Percentiles rank a stretch among this genome's conserved stretches.
Evolutionary conservation across 2,329 filamentous ascomycete genomes (phyloP).

Genomic region (Fusarium cicatricum): DNA sequence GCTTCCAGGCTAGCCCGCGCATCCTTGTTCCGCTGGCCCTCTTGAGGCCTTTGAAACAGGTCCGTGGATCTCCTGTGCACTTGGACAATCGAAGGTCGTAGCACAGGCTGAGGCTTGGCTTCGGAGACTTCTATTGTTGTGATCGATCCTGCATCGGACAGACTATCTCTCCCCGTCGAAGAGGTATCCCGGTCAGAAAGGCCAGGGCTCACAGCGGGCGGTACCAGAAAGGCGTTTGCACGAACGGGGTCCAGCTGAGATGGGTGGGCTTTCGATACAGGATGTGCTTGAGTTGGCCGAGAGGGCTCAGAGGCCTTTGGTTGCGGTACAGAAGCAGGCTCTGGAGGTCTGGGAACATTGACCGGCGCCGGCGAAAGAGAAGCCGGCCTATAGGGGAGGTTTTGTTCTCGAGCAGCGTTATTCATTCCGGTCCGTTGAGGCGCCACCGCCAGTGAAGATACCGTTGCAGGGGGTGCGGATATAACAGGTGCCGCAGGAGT

Average conservation of each 20-base stretch:
- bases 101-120: slow-evolving; percentile 37
- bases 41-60: slow-evolving; percentile 24
- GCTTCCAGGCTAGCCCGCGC: slow-evolving; percentile 15
- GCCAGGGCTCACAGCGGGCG: slow-evolving; percentile 25
- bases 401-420: background rate
- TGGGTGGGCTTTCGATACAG: background rate
- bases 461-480: background rate
- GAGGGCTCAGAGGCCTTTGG: background rate
- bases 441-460: background rate
- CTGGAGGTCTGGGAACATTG: background rate
- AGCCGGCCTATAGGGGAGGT: background rate
- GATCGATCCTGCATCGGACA: slow-evolving; percentile 39
- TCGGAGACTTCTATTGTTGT: slow-evolving; percentile 39
- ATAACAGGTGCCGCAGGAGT: background rate
- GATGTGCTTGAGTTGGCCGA: background rate
- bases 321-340: background rate
- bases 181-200: slow-evolving; percentile 25
- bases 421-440: background rate
- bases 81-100: slow-evolving; percentile 38
- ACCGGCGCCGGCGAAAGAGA: background rate
- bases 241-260: background rate
- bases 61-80: slow-evolving; percentile 37
- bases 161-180: slow-evolving; percentile 27
- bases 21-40: slow-evolving; percentile 5
- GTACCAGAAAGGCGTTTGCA: slow-evolving; percentile 2